Evolutionary conservation across 768 basidiomycete species (phyloP), one percentile per base, ranked within the genome.

Genomic region (Suillus americanus): DNA sequence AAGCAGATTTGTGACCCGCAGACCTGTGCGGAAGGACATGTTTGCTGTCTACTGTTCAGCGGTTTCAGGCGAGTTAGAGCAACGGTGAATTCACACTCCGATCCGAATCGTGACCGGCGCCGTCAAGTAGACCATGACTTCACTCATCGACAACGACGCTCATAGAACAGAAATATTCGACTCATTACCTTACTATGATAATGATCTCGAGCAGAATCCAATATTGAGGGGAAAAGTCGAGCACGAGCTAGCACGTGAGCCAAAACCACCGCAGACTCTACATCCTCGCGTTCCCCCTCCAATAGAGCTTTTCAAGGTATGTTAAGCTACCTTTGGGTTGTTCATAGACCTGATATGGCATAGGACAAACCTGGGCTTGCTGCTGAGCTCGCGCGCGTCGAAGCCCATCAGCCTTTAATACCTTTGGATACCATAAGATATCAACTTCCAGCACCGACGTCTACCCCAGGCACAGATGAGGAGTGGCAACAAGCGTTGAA

Each of bases 111-210:
- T 48, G 55, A 45, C 48, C 60, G 60, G 60, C 61, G 33, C 60
- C 56, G 33, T 50, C 38, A 60, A 61, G 51, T 43, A 38, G 23
- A 46, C 46, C 60, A 80, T 79, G 79, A 63, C 70, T 59, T 61
- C 51, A 53, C 43, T 62, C 63, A 61, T 50, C 33, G 54, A 62
- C 66, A 46, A 68, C 62, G 57, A 38, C 40, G 61, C 66, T 64
- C 64, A 63, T 43, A 65, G 60, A 45, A 67, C 68, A 23, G 51
- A 54, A 30, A 80, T 90, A 43, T 86, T 94, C 69, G 95, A 97
- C 77, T 91, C 94, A 30, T 82, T 97, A 67, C 95, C 95, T 20
- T 98, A 97, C 79, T 95, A 93, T 72, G 95, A 98, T 80, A 92
- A 95, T 74, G 94, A 97, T 74, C 83, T 96, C 60, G 91, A 94